phyloP scores from a whole-genome alignment of 352 stramenopile species.

The Globisporangium middletonii region DNA sequence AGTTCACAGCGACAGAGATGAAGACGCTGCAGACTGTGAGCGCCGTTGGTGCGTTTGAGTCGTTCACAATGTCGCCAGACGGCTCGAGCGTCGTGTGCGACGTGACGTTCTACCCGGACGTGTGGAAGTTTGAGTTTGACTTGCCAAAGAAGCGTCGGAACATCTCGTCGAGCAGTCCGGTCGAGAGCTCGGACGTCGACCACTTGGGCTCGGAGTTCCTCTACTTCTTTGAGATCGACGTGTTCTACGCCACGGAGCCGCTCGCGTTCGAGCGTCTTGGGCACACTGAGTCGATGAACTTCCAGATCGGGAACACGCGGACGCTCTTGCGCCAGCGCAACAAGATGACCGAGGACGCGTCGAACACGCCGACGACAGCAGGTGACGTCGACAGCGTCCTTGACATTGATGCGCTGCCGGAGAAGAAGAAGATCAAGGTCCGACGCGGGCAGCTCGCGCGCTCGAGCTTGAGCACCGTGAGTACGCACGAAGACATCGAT shows the following conservation, averaged over 20 bases:
- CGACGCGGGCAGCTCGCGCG: conserved; percentile 28
- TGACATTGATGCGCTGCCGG: conserved; percentile 43
- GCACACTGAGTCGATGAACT: conserved; percentile 69
- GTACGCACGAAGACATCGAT: conserved; percentile 27
- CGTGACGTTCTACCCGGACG: conserved; percentile 81
- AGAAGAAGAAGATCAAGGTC: conserved; percentile 80
- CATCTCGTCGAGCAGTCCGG: conserved; percentile 22
- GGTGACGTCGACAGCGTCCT: conserved; percentile 46
- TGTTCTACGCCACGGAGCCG: conserved; percentile 69
- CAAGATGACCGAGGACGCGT: conserved; percentile 55
- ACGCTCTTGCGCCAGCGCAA: conserved; percentile 80
- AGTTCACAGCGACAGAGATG: conserved; percentile 52
- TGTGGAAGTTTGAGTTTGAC: conserved; percentile 89
- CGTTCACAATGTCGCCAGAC: conserved; percentile 34
- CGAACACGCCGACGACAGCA: conserved; percentile 10
- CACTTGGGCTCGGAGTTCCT: conserved; percentile 53
- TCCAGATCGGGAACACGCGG: conserved; percentile 83
- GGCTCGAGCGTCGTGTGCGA: conserved; percentile 56
- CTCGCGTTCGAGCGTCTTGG: conserved; percentile 52
- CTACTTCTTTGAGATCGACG: conserved; percentile 85
- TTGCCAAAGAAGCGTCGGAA: conserved; percentile 83
- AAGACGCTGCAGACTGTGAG: conserved; percentile 66
- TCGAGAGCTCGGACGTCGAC: conserved; percentile 28
- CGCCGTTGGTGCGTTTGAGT: conserved; percentile 55
- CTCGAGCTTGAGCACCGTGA: conserved; percentile 32